Evolutionary conservation across 345 rosid genomes (phyloP), one percentile per base, ranked within the genome.

Genomic region (Citrus medica): DNA sequence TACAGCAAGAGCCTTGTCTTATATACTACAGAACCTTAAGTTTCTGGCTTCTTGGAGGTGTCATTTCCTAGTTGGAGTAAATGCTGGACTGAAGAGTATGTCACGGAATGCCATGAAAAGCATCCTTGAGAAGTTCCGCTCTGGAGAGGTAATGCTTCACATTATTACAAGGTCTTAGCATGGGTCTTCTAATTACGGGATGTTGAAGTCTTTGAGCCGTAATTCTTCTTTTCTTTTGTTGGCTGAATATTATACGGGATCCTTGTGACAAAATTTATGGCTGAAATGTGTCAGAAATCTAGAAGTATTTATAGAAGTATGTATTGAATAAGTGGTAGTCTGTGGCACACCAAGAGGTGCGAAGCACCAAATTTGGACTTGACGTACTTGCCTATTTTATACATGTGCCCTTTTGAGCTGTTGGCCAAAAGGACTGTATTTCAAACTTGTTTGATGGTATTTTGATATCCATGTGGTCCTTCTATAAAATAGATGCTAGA

Each of bases 51-150:
- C 87, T 81, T 95, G 98, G 99, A 95, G 80, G 89, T 90, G 93
- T 79, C 92, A 90, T 85, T 93, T 84, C 80, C 99, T 95, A 69
- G 92, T 93, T 80, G 99, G 99, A 60, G 92, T 92, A 48, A 93
- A 90, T 83, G 90, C 95, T 79, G 97, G 93, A 79, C 84, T 84
- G 85, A 95, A 86, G 84, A 88, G 83, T 83, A 90, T 93, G 93
- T 91, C 97, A 60, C 83, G 98, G 70, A 92, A 80, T 84, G 83
- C 79, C 80, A 89, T 88, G 90, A 88, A 89, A n/a, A 58, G 25
- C 69, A 91, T 89, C 82, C 93, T 93, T 67, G 88, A 92, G 79
- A 91, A 90, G 81, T 95, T 95, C 78, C 87, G 79, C 46, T 88
- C 90, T 40, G 92, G 94, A 85, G 88, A 89, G 98, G 99, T 93